Evolutionary conservation across 2,329 filamentous ascomycete species (phyloP).

Genomic region (Mollisia scopiformis): DNA sequence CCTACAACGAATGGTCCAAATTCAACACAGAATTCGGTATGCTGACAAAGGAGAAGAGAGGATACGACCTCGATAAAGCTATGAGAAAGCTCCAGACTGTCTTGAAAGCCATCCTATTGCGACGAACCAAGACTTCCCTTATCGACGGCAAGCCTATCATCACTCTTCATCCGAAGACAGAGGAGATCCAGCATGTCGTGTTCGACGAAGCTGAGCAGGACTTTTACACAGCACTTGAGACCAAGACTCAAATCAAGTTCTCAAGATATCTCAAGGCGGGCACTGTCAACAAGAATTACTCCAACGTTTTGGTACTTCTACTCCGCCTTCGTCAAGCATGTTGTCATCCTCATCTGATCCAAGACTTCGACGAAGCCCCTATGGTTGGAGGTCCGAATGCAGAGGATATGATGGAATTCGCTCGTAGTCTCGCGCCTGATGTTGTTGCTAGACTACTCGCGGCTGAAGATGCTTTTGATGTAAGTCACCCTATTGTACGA

Average conservation of each 20-base stretch:
- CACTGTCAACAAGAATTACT: conserved; percentile 74
- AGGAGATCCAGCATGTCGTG: conserved; percentile 61
- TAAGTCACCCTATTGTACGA: conserved; percentile 6
- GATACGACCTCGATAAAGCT: conserved; percentile 42
- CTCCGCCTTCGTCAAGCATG: conserved; percentile 80
- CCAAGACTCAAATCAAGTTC: conserved; percentile 68
- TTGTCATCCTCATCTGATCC: conserved; percentile 75
- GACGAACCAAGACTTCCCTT: conserved; percentile 77
- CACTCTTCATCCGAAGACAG: conserved; percentile 66
- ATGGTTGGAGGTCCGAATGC: conserved; percentile 13
- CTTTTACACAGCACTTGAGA: conserved; percentile 70
- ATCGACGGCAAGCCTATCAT: conserved; percentile 82
- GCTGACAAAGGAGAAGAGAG: conserved; percentile 29
- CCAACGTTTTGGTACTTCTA: conserved; percentile 77
- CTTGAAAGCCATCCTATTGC: conserved; percentile 79
- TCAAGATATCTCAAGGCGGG: conserved; percentile 75
- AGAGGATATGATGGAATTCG: conserved; percentile 57
- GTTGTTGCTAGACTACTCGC: conserved; percentile 68
- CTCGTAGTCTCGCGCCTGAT: conserved; percentile 58
- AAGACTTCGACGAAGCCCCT: conserved; percentile 57
- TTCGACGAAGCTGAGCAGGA: conserved; percentile 68
- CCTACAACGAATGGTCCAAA: conserved; percentile 66
- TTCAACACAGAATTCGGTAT: conserved; percentile 52
- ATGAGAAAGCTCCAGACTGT: conserved; percentile 76
- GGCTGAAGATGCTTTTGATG: conserved; percentile 50